Evolutionary conservation across 768 basidiomycete genomes (phyloP).

Genomic region (Hypholoma fasciculare): DNA sequence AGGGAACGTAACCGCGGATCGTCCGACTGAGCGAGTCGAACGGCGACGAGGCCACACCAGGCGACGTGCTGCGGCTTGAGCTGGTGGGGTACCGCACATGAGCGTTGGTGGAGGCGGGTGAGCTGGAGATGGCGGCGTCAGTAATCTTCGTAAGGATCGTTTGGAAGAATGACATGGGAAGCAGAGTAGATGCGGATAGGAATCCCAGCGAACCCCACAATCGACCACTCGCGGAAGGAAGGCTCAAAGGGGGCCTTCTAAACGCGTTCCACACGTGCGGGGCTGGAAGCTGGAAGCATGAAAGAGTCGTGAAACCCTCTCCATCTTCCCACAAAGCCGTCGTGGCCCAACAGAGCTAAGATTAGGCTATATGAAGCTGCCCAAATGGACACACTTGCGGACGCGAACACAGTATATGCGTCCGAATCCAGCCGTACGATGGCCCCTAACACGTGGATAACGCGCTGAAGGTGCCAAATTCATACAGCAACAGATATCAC

Average conservation of each 20-base stretch:
- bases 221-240: neutral
- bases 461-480: neutral
- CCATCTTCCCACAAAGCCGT: neutral
- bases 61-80: neutral
- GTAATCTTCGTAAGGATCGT: conserved; percentile 7
- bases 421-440: no score
- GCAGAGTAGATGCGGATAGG: neutral
- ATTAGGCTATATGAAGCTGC: neutral
- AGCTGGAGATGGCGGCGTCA: neutral
- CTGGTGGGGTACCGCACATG: neutral
- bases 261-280: neutral
- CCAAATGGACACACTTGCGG: no score
- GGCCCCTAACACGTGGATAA: neutral
- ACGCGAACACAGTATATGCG: no score
- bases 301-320: neutral
- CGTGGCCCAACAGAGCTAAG: neutral
- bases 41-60: conserved; percentile 31
- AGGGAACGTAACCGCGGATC: conserved; percentile 42
- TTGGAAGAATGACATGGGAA: conserved; percentile 12
- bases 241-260: neutral
- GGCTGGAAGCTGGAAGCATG: neutral
- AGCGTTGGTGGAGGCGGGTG: neutral
- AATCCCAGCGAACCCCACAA: neutral
- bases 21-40: conserved; percentile 54
- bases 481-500: neutral